These are phyloP conservation scores for Grosmannia clavigera DNA, from an alignment of 2,329 filamentous ascomycete species.

Conservation along the genomic window DNA sequence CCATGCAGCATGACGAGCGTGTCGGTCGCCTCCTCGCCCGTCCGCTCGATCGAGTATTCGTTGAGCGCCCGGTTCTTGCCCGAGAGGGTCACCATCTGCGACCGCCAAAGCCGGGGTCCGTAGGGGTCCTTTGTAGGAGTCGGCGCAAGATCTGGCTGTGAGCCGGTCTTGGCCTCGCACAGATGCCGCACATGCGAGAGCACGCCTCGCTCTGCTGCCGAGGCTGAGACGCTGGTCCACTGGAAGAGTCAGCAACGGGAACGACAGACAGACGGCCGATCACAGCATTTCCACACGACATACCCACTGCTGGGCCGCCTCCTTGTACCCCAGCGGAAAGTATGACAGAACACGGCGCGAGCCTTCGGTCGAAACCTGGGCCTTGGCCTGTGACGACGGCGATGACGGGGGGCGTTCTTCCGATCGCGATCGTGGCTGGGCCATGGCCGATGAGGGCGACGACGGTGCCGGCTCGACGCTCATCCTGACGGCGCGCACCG, in stretches of 20 bases:
- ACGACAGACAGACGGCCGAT: not conserved
- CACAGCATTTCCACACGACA: slow-evolving; percentile 19
- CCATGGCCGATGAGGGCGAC: slow-evolving; percentile 6
- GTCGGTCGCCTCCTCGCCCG: slow-evolving; percentile 68
- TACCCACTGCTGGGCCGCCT: slow-evolving; percentile 86
- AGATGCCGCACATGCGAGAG: slow-evolving; percentile 78
- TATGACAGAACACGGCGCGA: slow-evolving; percentile 36
- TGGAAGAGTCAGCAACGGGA: slow-evolving; percentile 21
- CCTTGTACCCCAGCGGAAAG: slow-evolving; percentile 86
- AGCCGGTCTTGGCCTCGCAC: slow-evolving; percentile 49
- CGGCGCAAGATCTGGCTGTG: slow-evolving; percentile 4
- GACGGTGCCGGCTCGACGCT: slow-evolving; percentile 6
- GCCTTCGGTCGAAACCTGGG: not conserved
- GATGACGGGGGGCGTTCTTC: slow-evolving; percentile 6
- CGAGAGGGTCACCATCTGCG: slow-evolving; percentile 68
- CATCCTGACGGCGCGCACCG: slow-evolving; percentile 8
- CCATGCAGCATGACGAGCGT: slow-evolving; percentile 93
- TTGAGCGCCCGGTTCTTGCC: slow-evolving; percentile 84
- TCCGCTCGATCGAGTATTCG: slow-evolving; percentile 79
- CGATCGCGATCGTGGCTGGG: slow-evolving; percentile 4
- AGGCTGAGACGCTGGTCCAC: slow-evolving; percentile 80
- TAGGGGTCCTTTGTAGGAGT: slow-evolving; percentile 52
- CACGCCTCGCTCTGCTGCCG: slow-evolving; percentile 76
- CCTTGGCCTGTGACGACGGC: slow-evolving; percentile 1
- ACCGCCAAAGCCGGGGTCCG: slow-evolving; percentile 76